Base-by-base conservation (phyloP, 768 basidiomycete species). In the Chiua virens region DNA sequence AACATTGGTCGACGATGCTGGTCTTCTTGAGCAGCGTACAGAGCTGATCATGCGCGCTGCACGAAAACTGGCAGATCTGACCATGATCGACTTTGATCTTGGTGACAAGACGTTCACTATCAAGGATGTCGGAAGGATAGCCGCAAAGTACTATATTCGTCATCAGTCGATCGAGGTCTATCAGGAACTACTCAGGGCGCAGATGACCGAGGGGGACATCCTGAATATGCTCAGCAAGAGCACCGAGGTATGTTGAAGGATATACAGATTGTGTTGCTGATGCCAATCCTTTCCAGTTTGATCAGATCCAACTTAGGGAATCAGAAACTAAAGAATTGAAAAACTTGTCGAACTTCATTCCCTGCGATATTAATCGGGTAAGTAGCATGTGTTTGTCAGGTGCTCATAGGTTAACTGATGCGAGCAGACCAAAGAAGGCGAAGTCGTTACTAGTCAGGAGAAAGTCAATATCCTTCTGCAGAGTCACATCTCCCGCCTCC, bases 381-480 rank as follows among this genome's bases (percentile, higher is more conserved):
- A 57, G 74, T 65, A 42, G n/a, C 5, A 37, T 9, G 39, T 21
- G 4, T 21, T 52, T 18, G n/a, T 35, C 7, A 11, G 10, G 22
- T 23, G 15, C 9, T 32, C 42, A 17, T 4, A 18, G 15, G 8
- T 25, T n/a, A n/a, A n/a, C n/a, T n/a, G n/a, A n/a, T n/a, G n/a
- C n/a, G n/a, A n/a, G n/a, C n/a, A n/a, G n/a, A n/a, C 43, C 52
- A 38, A 52, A 35, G 9, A 30, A 35, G 28, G 44, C 21, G 89
- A 81, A 6, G 77, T 78, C 1, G 76, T 82, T 48, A 81, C 77
- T 13, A 80, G 79, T 53, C 82, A 75, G 69, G 92, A 82, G 42
- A 99, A 99, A 73, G 93, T 95, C 71, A 98, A 98, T 67, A 90
- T 98, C 54, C 78, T 98, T 17, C 75, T 99, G 20, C 97, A 99